Evolutionary conservation across 805 yeast species (phyloP), one percentile per base, ranked within the genome.

Genomic region (Starmerella etchellsii): DNA sequence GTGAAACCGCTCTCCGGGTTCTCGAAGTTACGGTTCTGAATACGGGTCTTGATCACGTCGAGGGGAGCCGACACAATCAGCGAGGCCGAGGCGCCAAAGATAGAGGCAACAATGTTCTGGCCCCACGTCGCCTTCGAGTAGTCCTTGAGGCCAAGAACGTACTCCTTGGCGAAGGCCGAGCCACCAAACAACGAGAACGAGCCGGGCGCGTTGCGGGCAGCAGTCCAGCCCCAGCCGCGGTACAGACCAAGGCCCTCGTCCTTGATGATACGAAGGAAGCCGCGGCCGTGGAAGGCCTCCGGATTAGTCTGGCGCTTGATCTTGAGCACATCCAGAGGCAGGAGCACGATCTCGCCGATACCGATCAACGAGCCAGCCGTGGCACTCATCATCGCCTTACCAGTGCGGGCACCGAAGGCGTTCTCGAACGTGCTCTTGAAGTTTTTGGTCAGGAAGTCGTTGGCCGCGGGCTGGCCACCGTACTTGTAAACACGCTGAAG

Each of bases 201-300:
- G 45, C 99, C 99, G 29, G 99, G 99, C 2, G 97, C 96, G 61
- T 91, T 91, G 74, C 99, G 80, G 33, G 99, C 99, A 53, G 94
- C 94, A 45, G 99, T 91, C 99, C 99, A 91, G 44, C 96, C 97
- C 94, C 96, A 87, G 51, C 99, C 99, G 61, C 95, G 73, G 68
- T 91, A 91, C 53, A 91, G 70, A 20, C 91, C 84, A 44, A 84
- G 71, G 16, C 98, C 97, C 66, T 91, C 98, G 59, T 91, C 98
- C 41, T 69, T 58, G 46, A 91, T 60, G 56, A 91, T 83, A 63
- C 73, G 80, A 52, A 87, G 46, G 66, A 91, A 87, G 10, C 98
- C 97, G 69, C 98, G 81, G 54, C 99, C 99, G 64, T 78, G 80
- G 74, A 91, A 91, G n/a, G 97, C 69, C 65, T 88, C 98, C n/a